Base-by-base conservation (phyloP, 1,284 basidiomycete species). In the Ceratobasidium sp. region DNA sequence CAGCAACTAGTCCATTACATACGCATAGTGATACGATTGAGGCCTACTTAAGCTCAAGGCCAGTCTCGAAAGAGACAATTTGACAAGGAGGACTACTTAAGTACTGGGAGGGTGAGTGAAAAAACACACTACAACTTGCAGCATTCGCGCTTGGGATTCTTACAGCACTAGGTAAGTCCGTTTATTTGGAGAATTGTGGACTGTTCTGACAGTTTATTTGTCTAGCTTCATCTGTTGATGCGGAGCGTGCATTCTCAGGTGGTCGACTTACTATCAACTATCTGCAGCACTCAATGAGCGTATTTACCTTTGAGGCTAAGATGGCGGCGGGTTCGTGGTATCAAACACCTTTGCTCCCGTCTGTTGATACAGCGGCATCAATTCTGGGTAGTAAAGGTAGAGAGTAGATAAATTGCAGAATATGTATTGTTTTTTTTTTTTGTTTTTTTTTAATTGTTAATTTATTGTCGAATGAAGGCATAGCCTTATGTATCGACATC, bases 321-420 rank as follows among this genome's bases (percentile, higher is more conserved):
- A 71, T 59, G 46, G 65, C 65, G 20, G 65, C 52, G 4, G 46
- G 23, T 46, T 67, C 65, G 12, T 71, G 68, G 68, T 71, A 40
- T 48, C 7, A 46, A 17, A 71, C 68, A 4, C 52, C 67, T 42
- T 57, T 56, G 38, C 52, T 69, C 2, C 67, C 52, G 33, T 40
- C 67, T 57, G 67, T 69, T 69, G 67, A 69, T 57, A 69, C 50
- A 56, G 54, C 54, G n/a, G 54, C 54, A 4, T 46, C 67, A 28
- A 33, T 33, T 40, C 26, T 69, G 9, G 9, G 15, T 17, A 12
- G 56, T 33, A 33, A 33, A 33, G 33, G 1, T 1, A 33, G 33
- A 33, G 33, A 33, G 33, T 33, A 33, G 33, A 33, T 33, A 33
- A 4, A 33, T 33, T 4, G 33, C 4, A 33, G 33, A 33, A 33